Percentiles rank a stretch among this genome's conserved stretches.
These are phyloP conservation scores for Cardamine chenopodiifolia DNA, from an alignment of 345 rosid genomes.

Conservation along the genomic window DNA sequence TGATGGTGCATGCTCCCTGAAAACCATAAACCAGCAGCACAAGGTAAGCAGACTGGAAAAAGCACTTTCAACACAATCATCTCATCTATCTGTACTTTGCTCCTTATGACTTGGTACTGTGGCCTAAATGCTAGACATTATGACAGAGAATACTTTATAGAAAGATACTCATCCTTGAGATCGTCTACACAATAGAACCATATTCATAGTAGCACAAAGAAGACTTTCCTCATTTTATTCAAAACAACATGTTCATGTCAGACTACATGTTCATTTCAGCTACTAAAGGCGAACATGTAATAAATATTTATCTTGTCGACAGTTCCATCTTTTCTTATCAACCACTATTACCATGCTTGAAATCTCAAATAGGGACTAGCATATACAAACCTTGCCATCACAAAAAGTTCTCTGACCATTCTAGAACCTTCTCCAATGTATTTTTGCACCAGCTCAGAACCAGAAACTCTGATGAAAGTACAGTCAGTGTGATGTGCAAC, in stretches of 20 bases:
- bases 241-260: not conserved
- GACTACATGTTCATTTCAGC: not conserved
- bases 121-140: not conserved
- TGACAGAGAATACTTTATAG: not conserved
- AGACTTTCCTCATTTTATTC: not conserved
- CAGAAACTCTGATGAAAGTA: constrained; percentile 99
- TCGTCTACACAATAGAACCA: not conserved
- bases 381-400: constrained; percentile 89
- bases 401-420: constrained; percentile 99
- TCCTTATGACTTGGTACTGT: not conserved
- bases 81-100: not conserved
- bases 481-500: constrained; percentile 99
- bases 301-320: not conserved
- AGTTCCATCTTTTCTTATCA: not conserved
- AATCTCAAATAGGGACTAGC: constrained; percentile 3
- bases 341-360: not conserved
- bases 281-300: not conserved
- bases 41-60: constrained; percentile 2
- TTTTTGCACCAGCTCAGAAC: constrained; percentile 94
- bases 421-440: constrained; percentile 99
- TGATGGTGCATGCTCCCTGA: constrained; percentile 98
- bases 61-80: not conserved
- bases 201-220: not conserved
- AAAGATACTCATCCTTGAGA: not conserved
- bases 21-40: not conserved